These are phyloP conservation scores for Linderniella brevidens DNA, from an alignment of 257 asterid species.

Conservation along the genomic window DNA sequence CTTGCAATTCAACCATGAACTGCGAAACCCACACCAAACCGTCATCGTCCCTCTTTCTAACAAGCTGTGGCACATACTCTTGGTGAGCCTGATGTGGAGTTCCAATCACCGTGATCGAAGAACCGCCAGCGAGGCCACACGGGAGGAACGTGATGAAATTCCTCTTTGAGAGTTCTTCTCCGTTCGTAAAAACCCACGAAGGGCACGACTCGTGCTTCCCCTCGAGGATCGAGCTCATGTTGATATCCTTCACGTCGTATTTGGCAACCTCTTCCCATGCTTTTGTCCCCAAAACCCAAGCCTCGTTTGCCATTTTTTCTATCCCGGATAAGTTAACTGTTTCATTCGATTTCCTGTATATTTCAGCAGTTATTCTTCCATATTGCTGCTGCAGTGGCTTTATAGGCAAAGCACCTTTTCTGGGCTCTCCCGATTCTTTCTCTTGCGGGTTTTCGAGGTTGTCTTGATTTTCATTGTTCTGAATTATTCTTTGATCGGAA, in stretches of 20 bases:
- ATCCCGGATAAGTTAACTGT: constrained; percentile 33
- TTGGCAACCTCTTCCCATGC: constrained; percentile 85
- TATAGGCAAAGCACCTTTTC: constrained; percentile 5
- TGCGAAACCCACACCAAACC: constrained; percentile 75
- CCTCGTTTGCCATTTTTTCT: constrained; percentile 83
- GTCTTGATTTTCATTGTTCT: constrained; percentile 26
- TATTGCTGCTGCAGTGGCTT: constrained; percentile 34
- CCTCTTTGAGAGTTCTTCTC: constrained; percentile 41
- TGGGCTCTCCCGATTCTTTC: constrained; percentile 16
- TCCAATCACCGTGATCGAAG: constrained; percentile 79
- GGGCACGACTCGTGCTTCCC: constrained; percentile 93
- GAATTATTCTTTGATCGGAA: constrained; percentile 40
- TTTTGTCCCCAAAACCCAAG: constrained; percentile 70
- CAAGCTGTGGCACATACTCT: constrained; percentile 85
- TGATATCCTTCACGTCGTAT: constrained; percentile 38
- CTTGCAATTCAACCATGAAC: constrained; percentile 86
- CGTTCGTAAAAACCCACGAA: constrained; percentile 64
- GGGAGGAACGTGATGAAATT: constrained; percentile 69
- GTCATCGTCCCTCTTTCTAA: constrained; percentile 31
- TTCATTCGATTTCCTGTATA: constrained; percentile 31
- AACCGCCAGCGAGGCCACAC: constrained; percentile 96
- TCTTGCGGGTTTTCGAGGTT: constrained; percentile 18
- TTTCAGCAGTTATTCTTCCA: constrained; percentile 64
- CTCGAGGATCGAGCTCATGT: constrained; percentile 58
- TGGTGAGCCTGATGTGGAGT: constrained; percentile 78